A percentile compares a stretch with the other conserved stretches of the same genome.
Conservation (phyloP, 208 protist genomes). For the Trypanosoma theileri region DNA sequence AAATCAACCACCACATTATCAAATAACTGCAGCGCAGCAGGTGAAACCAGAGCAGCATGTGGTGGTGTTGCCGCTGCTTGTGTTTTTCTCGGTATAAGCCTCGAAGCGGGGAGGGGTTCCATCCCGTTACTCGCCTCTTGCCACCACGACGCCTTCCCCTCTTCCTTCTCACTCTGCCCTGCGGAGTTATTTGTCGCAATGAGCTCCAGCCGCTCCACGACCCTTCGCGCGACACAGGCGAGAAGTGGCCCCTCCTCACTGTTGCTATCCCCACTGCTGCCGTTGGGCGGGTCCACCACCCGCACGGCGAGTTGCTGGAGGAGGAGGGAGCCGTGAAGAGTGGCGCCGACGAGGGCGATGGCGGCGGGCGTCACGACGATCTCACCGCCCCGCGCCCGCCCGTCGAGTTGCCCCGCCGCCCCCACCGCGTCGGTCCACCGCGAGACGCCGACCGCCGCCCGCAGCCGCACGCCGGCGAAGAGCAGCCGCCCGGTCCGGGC, state of each 20-base stretch:
- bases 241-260: background rate
- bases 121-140: background rate
- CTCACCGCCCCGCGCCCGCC: conserved; percentile 55
- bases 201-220: background rate
- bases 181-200: background rate
- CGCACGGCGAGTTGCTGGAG: conserved; percentile 59
- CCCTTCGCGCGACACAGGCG: conserved; percentile 10
- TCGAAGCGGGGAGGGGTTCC: conserved; percentile 4
- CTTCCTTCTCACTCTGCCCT: background rate
- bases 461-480: conserved; percentile 73
- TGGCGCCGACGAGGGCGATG: conserved; percentile 30
- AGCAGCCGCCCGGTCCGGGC: conserved; percentile 39
- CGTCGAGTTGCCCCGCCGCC: conserved; percentile 44
- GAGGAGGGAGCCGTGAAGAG: conserved; percentile 49
- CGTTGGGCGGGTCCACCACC: conserved; percentile 9
- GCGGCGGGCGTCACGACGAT: conserved; percentile 50
- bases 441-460: conserved; percentile 58
- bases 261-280: background rate
- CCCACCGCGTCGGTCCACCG: conserved; percentile 36
- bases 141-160: conserved; percentile 1
- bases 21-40: background rate
- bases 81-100: background rate
- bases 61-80: background rate
- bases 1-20: conserved; percentile 1
- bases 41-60: background rate